phyloP scores from a whole-genome alignment of 2,329 filamentous ascomycete genomes.

The Aspergillaceae sp. region DNA sequence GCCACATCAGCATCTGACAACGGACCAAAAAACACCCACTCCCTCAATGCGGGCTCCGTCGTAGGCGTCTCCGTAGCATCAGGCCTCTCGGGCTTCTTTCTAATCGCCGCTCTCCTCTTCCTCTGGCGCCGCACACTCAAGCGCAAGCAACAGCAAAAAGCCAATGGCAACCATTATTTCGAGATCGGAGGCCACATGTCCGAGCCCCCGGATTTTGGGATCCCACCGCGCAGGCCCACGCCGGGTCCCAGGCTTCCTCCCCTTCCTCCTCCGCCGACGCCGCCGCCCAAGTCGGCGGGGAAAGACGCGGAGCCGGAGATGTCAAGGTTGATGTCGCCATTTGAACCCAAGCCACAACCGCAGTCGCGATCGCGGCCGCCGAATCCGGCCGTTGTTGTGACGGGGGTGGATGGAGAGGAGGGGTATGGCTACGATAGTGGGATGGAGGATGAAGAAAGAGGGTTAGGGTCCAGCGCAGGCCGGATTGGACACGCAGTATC shows the following conservation, averaged over 20 bases:
- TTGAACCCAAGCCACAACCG: constrained; percentile 2
- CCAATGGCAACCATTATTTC: constrained; percentile 21
- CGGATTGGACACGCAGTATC: background rate
- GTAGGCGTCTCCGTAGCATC: constrained; percentile 31
- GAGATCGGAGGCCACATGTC: constrained; percentile 34
- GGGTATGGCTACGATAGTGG: constrained; percentile 2
- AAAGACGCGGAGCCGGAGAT: constrained; percentile 9
- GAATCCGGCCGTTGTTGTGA: background rate
- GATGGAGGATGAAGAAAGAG: background rate
- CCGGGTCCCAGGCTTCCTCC: constrained; percentile 9
- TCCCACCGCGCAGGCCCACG: constrained; percentile 15
- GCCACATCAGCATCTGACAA: constrained; percentile 2
- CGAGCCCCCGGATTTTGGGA: constrained; percentile 26
- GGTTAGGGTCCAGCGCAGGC: background rate
- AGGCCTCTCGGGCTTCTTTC: constrained; percentile 26
- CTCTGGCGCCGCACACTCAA: constrained; percentile 23
- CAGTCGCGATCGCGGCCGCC: constrained; percentile 10
- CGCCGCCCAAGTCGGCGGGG: background rate
- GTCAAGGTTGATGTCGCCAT: constrained; percentile 12
- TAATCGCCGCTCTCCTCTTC: constrained; percentile 25
- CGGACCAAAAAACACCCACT: background rate
- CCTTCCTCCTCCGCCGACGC: constrained; percentile 3
- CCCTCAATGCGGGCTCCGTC: constrained; percentile 22
- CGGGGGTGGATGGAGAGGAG: background rate
- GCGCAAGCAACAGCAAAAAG: constrained; percentile 12